phyloP scores from a whole-genome alignment of 257 asterid species.

The Verbascum thapsus region DNA sequence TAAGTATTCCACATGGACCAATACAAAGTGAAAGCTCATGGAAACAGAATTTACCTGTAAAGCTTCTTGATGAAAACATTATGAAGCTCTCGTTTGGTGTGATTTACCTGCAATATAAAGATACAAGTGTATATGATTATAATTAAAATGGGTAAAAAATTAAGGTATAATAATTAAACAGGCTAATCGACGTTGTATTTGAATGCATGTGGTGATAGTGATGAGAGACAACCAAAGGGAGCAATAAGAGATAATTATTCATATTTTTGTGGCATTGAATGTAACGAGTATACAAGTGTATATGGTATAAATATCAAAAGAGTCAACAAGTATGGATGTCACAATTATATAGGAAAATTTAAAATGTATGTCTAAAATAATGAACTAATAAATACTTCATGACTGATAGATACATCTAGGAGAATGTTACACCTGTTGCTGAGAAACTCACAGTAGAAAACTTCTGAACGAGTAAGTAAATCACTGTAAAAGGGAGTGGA shows the following conservation, averaged over 20 bases:
- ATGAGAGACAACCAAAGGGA: not conserved
- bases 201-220: not conserved
- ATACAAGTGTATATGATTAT: slow-evolving; percentile 5
- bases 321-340: not conserved
- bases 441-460: slow-evolving; percentile 7
- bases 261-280: not conserved
- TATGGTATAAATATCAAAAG: not conserved
- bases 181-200: not conserved
- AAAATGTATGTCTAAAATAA: not conserved
- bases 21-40: not conserved
- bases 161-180: slow-evolving; percentile 1
- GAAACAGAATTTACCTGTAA: slow-evolving; percentile 60
- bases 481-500: not conserved
- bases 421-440: not conserved
- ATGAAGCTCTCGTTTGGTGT: slow-evolving; percentile 87
- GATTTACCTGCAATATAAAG: slow-evolving; percentile 71
- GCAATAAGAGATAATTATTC: not conserved
- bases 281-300: not conserved
- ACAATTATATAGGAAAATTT: not conserved
- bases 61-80: slow-evolving; percentile 85
- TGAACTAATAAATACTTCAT: slow-evolving; percentile 2
- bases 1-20: slow-evolving; percentile 4
- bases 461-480: not conserved
- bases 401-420: not conserved
- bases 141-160: not conserved